Evolutionary conservation across 257 asterid genomes (phyloP), one percentile per base, ranked within the genome.

Genomic region (Misopates orontium): DNA sequence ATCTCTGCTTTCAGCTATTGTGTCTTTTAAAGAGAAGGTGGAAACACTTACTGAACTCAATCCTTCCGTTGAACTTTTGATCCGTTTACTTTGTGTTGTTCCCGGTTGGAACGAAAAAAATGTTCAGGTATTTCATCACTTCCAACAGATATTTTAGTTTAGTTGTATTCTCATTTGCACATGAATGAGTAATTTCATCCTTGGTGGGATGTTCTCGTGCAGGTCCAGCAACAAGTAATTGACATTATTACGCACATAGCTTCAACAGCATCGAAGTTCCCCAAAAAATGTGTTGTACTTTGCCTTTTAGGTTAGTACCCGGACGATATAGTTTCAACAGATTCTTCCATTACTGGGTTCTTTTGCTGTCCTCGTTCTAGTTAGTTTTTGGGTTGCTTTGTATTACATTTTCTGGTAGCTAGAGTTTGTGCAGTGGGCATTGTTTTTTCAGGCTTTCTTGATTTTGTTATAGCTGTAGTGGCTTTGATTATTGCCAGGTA

Each of bases 81-180:
- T 88, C 67, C 99, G 98, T 66, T 79, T 91, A 69, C 95, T 94
- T 32, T 90, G 95, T 71, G 84, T 79, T 62, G 79, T 94, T 78
- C 99, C 99, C 55, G 99, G 99, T 25, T 94, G 98, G 98, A 82
- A 80, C 60, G 98, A 94, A 82, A 94, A 94, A 83, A 94, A 94
- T 88, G 96, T 94, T 70, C 98, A 94, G 99, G 99, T 91, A 76
- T 60, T 24, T 19, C 25, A 23, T 39, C 4, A 15, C 21, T 23
- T 20, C 23, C 44, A 47, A 53, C 62, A 36, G 23, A 13, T 73
- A 48, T 64, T 59, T 12, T 36, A 48, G 52, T 15, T 62, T 44
- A 28, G 45, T 23, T 64, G 45, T 23, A 68, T 18, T 56, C 22
- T 64, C 53, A 25, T 50, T 54, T 22, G 24, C 56, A 36, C 47